Evolutionary conservation across 2,329 filamentous ascomycete species (phyloP).

Genomic region (Cucurbitaria berberidis): DNA sequence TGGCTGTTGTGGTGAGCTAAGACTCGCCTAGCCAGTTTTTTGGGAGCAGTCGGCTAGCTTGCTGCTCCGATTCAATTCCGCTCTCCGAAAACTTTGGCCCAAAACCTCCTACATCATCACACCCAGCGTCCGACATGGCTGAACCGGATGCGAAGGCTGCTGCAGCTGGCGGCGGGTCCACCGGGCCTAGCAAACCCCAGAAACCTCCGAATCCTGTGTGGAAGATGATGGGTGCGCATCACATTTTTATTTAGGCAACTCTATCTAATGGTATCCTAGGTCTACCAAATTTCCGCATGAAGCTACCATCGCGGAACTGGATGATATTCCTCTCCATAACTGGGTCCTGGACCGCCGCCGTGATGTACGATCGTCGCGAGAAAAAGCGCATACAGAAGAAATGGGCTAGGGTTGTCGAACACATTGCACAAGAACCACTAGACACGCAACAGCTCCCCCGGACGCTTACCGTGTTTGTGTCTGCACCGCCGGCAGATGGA

Average conservation of each 20-base stretch:
- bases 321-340: slow-evolving; percentile 89
- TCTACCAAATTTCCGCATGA: slow-evolving; percentile 80
- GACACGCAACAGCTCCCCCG: slow-evolving; percentile 75
- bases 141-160: slow-evolving; percentile 39
- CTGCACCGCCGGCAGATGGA: slow-evolving; percentile 85
- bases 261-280: slow-evolving; percentile 58
- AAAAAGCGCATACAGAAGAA: slow-evolving; percentile 84
- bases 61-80: slow-evolving; percentile 23
- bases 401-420: slow-evolving; percentile 85
- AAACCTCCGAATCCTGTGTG: slow-evolving; percentile 47
- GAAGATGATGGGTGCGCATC: slow-evolving; percentile 48
- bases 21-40: background rate
- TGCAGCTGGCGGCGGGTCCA: slow-evolving; percentile 26
- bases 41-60: background rate
- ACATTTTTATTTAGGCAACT: background rate
- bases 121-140: slow-evolving; percentile 35
- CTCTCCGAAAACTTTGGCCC: slow-evolving; percentile 34
- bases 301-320: slow-evolving; percentile 95
- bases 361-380: slow-evolving; percentile 92
- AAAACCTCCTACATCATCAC: slow-evolving; percentile 16
- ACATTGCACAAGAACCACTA: slow-evolving; percentile 80
- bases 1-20: background rate
- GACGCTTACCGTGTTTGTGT: slow-evolving; percentile 83
- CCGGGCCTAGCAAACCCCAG: slow-evolving; percentile 33
- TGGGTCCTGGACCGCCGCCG: slow-evolving; percentile 75